Evolutionary conservation across 441 rosid species (phyloP), one percentile per base, ranked within the genome.

Genomic region (Euphorbia celastroides): DNA sequence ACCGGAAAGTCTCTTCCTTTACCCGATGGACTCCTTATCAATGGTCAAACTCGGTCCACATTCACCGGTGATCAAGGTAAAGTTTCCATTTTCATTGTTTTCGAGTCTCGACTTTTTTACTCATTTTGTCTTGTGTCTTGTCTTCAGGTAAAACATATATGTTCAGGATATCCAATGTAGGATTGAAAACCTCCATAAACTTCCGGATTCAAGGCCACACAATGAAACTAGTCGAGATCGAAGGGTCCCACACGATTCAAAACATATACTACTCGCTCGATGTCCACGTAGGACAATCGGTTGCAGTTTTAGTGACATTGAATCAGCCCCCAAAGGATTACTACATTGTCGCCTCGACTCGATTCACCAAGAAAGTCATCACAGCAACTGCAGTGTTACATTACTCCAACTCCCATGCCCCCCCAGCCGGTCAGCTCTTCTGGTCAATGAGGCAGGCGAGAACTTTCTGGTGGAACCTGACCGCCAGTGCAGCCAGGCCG

Each of bases 401-500:
- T 76, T 93, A 93, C 60, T 28, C 88, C 4, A 88, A 82, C 74
- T 90, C 97, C 7, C 62, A 60, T 1, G 68, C 81, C 70, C 83
- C 76, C 70, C 96, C 96, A 0, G 62, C 80, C 14, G 74, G 70
- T 25, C 80, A 75, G 59, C 62, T 77, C 27, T 78, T 81, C 59
- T 84, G 97, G 90, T 93, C 98, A 36, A 80, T 90, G 93, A 68
- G 78, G 80, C 98, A 93, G 78, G 96, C 98, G 13, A 78, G 97
- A 78, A 86, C 90, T 32, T 87, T 72, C 84, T 87, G 98, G 78
- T 90, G 97, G 97, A 93, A 93, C 77, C 75, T 93, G 80, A 93
- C 97, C 2, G 86, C 98, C 16, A 93, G 77, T 77, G 97, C 98
- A 63, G 98, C 98, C 36, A 84, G 98, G 70, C 97, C 96, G 27